Conservation (phyloP, 371 early-diverging fungal species). For the Mucor lusitanicus region DNA sequence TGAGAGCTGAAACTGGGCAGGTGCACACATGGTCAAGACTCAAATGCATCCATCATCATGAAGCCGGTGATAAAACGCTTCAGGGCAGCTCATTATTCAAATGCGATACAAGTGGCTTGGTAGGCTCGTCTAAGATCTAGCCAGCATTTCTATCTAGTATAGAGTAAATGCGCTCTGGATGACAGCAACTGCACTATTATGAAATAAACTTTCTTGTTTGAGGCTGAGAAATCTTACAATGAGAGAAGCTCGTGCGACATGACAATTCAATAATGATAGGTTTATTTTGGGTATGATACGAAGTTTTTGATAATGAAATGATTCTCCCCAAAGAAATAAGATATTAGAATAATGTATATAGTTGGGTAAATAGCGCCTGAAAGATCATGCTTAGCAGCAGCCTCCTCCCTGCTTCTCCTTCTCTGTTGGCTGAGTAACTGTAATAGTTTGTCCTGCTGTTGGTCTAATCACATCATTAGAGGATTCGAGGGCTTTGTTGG, state of each 20-base stretch:
- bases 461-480: constrained; percentile 73
- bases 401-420: constrained; percentile 76
- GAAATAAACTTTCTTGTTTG: too few species aligned
- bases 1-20: too few species aligned
- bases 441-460: constrained; percentile 77
- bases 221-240: too few species aligned
- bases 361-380: background rate
- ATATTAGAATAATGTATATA: background rate
- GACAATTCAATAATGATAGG: background rate
- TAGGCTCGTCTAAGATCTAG: too few species aligned
- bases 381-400: constrained; percentile 45
- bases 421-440: constrained; percentile 69
- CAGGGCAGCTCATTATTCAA: too few species aligned
- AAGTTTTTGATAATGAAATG: background rate
- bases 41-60: too few species aligned
- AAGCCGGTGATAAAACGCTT: too few species aligned
- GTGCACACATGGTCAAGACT: too few species aligned
- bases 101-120: too few species aligned
- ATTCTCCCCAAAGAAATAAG: background rate
- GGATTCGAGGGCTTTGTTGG: constrained; percentile 88
- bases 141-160: too few species aligned
- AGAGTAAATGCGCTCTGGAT: too few species aligned
- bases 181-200: too few species aligned
- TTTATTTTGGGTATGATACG: background rate
- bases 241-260: background rate